Evolutionary conservation across 2,329 filamentous ascomycete species (phyloP), one percentile per base, ranked within the genome.

Genomic region (Rhynchosporium agropyri): DNA sequence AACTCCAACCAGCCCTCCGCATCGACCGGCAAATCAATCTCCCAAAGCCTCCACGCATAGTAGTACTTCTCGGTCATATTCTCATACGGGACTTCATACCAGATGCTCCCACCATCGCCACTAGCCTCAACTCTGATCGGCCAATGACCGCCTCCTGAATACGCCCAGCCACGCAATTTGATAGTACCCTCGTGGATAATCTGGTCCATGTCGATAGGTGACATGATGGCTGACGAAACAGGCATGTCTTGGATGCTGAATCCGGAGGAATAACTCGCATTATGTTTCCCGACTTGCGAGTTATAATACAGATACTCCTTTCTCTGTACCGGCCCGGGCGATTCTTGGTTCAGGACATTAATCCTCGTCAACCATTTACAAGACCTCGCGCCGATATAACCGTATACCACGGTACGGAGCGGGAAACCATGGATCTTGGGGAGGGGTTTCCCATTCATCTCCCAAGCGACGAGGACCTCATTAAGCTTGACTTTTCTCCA

Each of bases 301-400:
- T 82, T 84, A 71, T 87, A 91, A 74, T 90, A 86, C 2, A 80
- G 75, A 68, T 84, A 87, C 73, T 90, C 88, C 65, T 90, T 87
- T 61, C 86, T 84, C 43, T 84, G 84, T 1, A 90, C 77, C 0
- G 83, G 87, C 0, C 85, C 86, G 5, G 76, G 68, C 0, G 79
- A 83, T 0, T 86, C 84, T 0, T 79, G 74, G 4, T 76, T 68
- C 45, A 90, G 86, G 4, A 83, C 87, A 29, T 84, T 80, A 59
- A 90, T 85, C 53, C 83, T 82, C 64, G 80, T 84, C 1, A 90
- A 76, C 88, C 87, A 90, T 70, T 90, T 90, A 67, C 89, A 86
- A 4, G 83, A 86, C 1, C 87, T 80, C 0, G 87, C 88, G n/a
- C 86, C 88, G 2, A 89, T 87, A 57, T 85, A 82, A 0, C 88